Evolutionary conservation across 371 early-diverging fungal genomes (phyloP), one percentile per base, ranked within the genome.

Genomic region (Dentiscutata heterogama): DNA sequence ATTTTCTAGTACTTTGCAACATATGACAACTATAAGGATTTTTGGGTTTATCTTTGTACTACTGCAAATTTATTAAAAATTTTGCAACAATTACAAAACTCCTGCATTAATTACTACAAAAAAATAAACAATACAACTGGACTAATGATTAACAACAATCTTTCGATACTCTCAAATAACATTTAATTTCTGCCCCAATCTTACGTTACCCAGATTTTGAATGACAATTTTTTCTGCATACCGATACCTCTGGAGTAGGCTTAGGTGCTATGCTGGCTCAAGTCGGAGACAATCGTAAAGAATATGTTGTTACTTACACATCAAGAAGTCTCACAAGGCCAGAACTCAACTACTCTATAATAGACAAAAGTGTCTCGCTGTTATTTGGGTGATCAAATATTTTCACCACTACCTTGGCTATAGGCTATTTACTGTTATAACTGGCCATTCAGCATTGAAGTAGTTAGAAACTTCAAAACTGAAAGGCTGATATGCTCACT

Each of bases 11-110:
- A 3, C 87, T 86, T 1, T 82, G 31, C 11, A 88, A 84, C 60
- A 86, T 85, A 0, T 83, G 73, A 54, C 86, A 89, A 50, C 82
- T 90, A 2, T 86, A 85, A 58, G 79, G 80, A 16, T 89, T 90
- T 50, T 63, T 90, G 3, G 89, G 89, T 0, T 46, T 89, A 10
- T 76, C 85, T 2, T 82, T 83, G 56, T 88, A 86, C 67, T 90
- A 89, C 63, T 84, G 85, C 7, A 61, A 86, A 2, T 89, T 90
- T 54, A 85, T 90, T 13, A 5, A 58, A 2, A 76, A 83, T 14
- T 89, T 86, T 78, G 81, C 89, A 7, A 50, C 83, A 10, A 84
- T 88, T 8, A 88, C 86, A 3, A 29, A 82, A 0, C 91, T 91
- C 0, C 74, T 92, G 0, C 88, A 86, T 0, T 73, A 85, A 42